Conservation (phyloP, 495 filamentous ascomycete genomes). For the Aspergillus conjunctus region DNA sequence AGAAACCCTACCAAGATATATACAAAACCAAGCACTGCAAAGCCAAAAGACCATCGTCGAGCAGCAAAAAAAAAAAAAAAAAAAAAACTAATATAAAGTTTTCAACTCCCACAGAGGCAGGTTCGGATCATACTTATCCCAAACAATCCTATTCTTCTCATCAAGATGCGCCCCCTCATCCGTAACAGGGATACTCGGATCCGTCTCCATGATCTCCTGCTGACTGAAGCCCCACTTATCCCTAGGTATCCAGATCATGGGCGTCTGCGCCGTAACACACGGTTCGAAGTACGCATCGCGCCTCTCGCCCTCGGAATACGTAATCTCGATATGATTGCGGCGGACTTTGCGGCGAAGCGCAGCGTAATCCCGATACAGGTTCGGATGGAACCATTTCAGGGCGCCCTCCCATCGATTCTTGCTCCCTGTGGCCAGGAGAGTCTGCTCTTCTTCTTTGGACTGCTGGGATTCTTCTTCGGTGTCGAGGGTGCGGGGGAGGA, state of each 20-base stretch:
- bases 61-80: not conserved
- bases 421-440: constrained; percentile 18
- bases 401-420: constrained; percentile 37
- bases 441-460: constrained; percentile 38
- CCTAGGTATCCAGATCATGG: constrained; percentile 69
- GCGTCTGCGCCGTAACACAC: constrained; percentile 59
- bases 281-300: constrained; percentile 67
- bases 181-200: constrained; percentile 54
- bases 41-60: not conserved
- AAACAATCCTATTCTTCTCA: constrained; percentile 61
- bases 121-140: constrained; percentile 52
- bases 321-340: constrained; percentile 50
- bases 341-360: constrained; percentile 71
- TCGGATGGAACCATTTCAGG: constrained; percentile 74
- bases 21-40: not conserved
- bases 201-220: constrained; percentile 63
- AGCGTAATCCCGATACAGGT: constrained; percentile 70
- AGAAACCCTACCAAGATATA: not conserved
- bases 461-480: constrained; percentile 47
- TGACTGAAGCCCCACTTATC: constrained; percentile 65
- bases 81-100: constrained; percentile 36
- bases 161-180: constrained; percentile 68
- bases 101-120: constrained; percentile 45
- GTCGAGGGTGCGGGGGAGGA: constrained; percentile 63
- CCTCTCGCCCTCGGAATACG: constrained; percentile 58